These are phyloP conservation scores for Platanthera guangdongensis DNA, from an alignment of 106 monocot genomes.

Conservation along the genomic window DNA sequence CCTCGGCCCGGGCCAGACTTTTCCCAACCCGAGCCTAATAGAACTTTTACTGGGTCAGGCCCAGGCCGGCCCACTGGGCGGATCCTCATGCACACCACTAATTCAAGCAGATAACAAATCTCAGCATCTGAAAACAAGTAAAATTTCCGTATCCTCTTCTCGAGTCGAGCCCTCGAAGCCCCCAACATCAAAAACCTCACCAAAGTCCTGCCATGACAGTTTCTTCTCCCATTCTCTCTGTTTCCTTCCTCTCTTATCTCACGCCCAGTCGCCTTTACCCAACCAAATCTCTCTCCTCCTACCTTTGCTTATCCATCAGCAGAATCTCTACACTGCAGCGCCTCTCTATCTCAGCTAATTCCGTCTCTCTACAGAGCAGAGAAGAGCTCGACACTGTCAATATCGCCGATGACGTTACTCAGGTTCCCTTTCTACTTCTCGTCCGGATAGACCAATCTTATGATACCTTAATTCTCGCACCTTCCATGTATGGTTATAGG, in stretches of 20 bases:
- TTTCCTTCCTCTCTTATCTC: background rate
- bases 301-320: background rate
- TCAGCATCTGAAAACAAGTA: no score
- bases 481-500: background rate
- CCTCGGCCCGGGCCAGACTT: no score
- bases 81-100: no score
- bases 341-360: constrained; percentile 13
- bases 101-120: no score
- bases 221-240: background rate
- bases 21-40: no score
- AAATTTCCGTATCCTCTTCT: background rate
- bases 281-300: background rate
- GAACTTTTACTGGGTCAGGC: no score
- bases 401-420: constrained; percentile 93
- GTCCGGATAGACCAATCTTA: background rate
- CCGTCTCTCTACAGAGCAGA: constrained; percentile 20
- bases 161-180: background rate
- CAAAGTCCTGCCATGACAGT: constrained; percentile 13
- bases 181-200: constrained; percentile 9
- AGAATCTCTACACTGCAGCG: constrained; percentile 1
- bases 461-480: background rate
- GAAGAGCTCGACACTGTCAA: constrained; percentile 71
- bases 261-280: background rate
- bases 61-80: no score
- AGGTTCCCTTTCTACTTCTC: constrained; percentile 31